Conservation (phyloP, 2,329 filamentous ascomycete genomes). For the Stachybotrys chartarum region DNA sequence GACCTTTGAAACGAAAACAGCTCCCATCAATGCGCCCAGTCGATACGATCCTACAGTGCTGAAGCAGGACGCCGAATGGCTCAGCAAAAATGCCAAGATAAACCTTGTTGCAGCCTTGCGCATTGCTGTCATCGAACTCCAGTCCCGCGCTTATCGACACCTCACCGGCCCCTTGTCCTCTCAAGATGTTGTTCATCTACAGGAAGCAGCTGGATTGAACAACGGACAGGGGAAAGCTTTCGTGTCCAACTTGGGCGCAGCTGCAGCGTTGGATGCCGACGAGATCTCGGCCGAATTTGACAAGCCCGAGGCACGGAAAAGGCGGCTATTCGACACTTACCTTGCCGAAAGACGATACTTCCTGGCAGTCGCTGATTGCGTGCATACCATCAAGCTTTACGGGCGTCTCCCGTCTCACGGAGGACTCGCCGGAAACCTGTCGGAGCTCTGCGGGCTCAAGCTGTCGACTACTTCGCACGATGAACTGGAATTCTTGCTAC, state of each 20-base stretch:
- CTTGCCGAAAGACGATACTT: constrained; percentile 65
- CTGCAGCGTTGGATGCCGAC: constrained; percentile 42
- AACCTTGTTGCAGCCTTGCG: constrained; percentile 79
- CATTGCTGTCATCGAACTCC: constrained; percentile 75
- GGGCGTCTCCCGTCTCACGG: constrained; percentile 27
- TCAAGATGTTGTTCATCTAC: constrained; percentile 70
- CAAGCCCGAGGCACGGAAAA: constrained; percentile 52
- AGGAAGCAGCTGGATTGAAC: constrained; percentile 62
- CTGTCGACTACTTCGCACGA: constrained; percentile 17
- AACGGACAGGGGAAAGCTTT: constrained; percentile 53
- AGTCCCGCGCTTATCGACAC: constrained; percentile 67
- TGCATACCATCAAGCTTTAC: constrained; percentile 41
- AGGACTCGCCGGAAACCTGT: constrained; percentile 15
- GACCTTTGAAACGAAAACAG: constrained; percentile 76
- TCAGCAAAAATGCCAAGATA: constrained; percentile 70
- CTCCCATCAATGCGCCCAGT: constrained; percentile 69
- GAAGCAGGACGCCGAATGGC: constrained; percentile 79
- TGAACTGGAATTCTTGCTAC: constrained; percentile 36
- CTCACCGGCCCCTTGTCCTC: constrained; percentile 66
- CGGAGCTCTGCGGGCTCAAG: constrained; percentile 21
- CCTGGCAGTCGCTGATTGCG: constrained; percentile 54
- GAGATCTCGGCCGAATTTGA: constrained; percentile 53
- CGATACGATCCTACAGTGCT: constrained; percentile 70
- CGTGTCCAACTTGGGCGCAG: constrained; percentile 42
- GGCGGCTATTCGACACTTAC: constrained; percentile 64